Evolutionary conservation across 2,329 filamentous ascomycete species (phyloP), one percentile per base, ranked within the genome.

Genomic region (Geosmithia putterillii): DNA sequence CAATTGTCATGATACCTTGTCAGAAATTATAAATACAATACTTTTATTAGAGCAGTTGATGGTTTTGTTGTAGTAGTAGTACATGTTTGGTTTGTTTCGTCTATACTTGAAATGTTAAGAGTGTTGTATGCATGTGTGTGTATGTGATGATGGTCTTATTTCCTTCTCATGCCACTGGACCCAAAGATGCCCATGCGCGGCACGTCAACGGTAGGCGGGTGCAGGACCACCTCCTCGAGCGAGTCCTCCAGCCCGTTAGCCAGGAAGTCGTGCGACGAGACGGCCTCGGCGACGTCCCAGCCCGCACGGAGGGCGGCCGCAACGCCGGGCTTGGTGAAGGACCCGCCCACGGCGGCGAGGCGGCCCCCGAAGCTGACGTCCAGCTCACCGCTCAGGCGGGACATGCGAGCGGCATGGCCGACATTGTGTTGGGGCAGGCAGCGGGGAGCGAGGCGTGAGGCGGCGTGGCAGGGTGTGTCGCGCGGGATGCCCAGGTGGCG

Each of bases 351-450:
- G 17, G 92, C 79, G 46, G 78, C 72, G 22, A 94, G 64, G 12
- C 72, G 67, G 14, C 81, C 79, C 8, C 69, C 58, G 57, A 81
- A 94, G 5, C 66, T 62, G 3, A 64, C 47, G 25, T 62, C 55
- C 5, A 86, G 67, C 42, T 80, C 67, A 2, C 61, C 53, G 52
- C 81, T 70, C 1, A 80, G 74, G 2, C 59, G 56, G 19, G 61
- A 63, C 66, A 94, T 76, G 46, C 75, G 71, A 8, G 66, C 60
- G 21, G 74, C 62, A 60, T 96, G 90, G 32, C 87, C 87, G 2
- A 95, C 80, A 1, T 72, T 74, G 59, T 94, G 94, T 63, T 98
- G 92, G 10, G 92, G 90, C 50, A 98, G 92, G 57, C 88, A 94
- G 48, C 92, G 71, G 46, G 67, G 58, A 48, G 71, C 72, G 40